Evolutionary conservation across 2,329 filamentous ascomycete species (phyloP), one percentile per base, ranked within the genome.

Genomic region (Metarhizium brunneum): DNA sequence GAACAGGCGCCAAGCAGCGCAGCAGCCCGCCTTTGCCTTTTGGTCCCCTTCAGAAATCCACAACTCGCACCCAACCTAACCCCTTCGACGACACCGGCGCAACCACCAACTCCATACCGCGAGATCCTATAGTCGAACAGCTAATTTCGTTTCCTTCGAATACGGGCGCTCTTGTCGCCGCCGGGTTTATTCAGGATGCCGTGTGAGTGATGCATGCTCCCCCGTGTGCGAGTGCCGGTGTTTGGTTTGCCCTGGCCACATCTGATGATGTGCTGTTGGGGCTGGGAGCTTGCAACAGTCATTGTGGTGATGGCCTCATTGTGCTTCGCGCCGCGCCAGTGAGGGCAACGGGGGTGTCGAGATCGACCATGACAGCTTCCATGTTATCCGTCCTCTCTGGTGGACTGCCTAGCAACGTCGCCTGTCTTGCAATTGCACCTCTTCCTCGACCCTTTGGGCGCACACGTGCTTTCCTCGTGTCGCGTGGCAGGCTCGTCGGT

Each of bases 181-280:
- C 56, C 58, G 62, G 58, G 45, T 57, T 53, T 63, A 60, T 61
- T 63, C 68, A 63, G 69, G 63, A 71, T 71, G 69, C 69, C 69
- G 60, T 71, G 69, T 71, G 64, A 71, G 69, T 71, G 47, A 51
- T 18, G 16, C n/a, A 25, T 13, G 4, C 13, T 30, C 25, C 45
- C 16, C 13, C 13, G 45, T 48, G 20, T 48, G 25, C n/a, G 45
- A 30, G 42, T 48, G 25, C 20, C 20, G 1, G 20, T 14, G 32
- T 48, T 30, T 5, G 20, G 20, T 11, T 30, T 29, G 45, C 7
- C 6, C 10, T 48, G 45, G 18, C 13, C 32, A 35, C 7, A 35
- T 35, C 32, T 35, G 32, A 35, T 35, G 32, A 11, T 7, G 20
- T 48, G 45, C 20, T 48, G 45, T 20, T 20, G 42, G 18, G 16